phyloP scores from a whole-genome alignment of 2,329 filamentous ascomycete genomes.

The Penicillium janthinellum region DNA sequence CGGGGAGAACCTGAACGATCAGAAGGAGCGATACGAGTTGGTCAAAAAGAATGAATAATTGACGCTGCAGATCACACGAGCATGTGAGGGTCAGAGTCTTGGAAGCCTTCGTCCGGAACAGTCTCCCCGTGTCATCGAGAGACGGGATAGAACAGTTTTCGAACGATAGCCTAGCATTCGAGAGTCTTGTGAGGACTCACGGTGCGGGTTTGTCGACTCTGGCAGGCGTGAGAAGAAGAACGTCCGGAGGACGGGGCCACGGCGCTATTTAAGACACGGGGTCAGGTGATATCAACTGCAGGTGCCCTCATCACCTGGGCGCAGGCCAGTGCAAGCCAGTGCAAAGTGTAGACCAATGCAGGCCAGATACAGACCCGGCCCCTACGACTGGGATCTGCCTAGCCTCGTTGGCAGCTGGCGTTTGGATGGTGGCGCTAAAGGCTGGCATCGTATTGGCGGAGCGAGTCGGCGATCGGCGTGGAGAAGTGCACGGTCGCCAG shows the following conservation, averaged over 20 bases:
- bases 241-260: slow-evolving; percentile 40
- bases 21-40: slow-evolving; percentile 44
- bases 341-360: background rate
- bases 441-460: slow-evolving; percentile 13
- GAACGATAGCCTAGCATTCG: slow-evolving; percentile 51
- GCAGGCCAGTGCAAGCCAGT: background rate
- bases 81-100: slow-evolving; percentile 50
- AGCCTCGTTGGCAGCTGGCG: slow-evolving; percentile 8
- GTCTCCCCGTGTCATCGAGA: slow-evolving; percentile 36
- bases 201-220: slow-evolving; percentile 43
- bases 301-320: slow-evolving; percentile 19
- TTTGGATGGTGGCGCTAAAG: slow-evolving; percentile 17
- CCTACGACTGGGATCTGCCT: slow-evolving; percentile 7
- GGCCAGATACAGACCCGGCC: slow-evolving; percentile 3
- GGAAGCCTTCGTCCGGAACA: slow-evolving; percentile 52
- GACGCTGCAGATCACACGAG: slow-evolving; percentile 55
- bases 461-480: slow-evolving; percentile 15
- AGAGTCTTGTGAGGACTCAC: slow-evolving; percentile 37
- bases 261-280: slow-evolving; percentile 29
- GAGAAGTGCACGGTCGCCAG: slow-evolving; percentile 9
- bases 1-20: slow-evolving; percentile 41
- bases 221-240: slow-evolving; percentile 51
- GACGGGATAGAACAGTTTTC: slow-evolving; percentile 32
- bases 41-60: slow-evolving; percentile 35
- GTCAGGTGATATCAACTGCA: slow-evolving; percentile 34